Base-by-base conservation (phyloP, 768 basidiomycete genomes). In the Udeniomyces megalosporus region DNA sequence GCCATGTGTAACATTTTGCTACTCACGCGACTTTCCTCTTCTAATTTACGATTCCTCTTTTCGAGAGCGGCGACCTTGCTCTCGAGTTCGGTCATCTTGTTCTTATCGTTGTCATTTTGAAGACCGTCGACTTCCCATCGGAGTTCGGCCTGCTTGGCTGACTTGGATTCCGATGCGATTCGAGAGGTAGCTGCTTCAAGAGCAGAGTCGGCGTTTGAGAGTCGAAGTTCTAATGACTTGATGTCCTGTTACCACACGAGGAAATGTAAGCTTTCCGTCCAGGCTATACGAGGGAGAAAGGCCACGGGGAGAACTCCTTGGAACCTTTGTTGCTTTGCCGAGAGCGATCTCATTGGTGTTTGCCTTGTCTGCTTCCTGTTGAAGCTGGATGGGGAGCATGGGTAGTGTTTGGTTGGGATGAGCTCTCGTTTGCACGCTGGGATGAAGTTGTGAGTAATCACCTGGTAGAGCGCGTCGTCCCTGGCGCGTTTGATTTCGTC, bases 151-250 rank as follows among this genome's bases (percentile, higher is more conserved):
- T 47, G 60, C 44, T 47, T 52, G 44, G 26, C 22, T 28, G 42
- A 51, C 12, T 46, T 44, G 17, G 51, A 52, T 12, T 28, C 20
- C 15, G 44, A 24, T 5, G 51, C 34, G 7, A 49, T 44, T 1
- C 26, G 15, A 3, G 46, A 28, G 15, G 44, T 28, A 2, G 70
- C 66, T 12, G 61, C 57, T 5, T 58, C 46, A 26, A 71, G 38
- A 15, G 69, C 68, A 0, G 70, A 65, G 53, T 74, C 71, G 12
- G 70, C 66, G 54, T 72, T 74, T 6, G 68, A 64, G n/a, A 70
- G 55, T 38, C 68, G 66, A 44, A 73, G 61, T 11, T 67, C 56
- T 22, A 69, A 47, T 15, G 67, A 63, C 12, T 61, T 51, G 3
- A 74, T 66, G 52, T 74, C 73, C 73, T 74, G 49, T 14, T 20